A percentile compares a stretch with the other conserved stretches of the same genome.
These are phyloP conservation scores for Wickerhamomyces alni DNA, from an alignment of 805 yeast genomes.

Conservation along the genomic window DNA sequence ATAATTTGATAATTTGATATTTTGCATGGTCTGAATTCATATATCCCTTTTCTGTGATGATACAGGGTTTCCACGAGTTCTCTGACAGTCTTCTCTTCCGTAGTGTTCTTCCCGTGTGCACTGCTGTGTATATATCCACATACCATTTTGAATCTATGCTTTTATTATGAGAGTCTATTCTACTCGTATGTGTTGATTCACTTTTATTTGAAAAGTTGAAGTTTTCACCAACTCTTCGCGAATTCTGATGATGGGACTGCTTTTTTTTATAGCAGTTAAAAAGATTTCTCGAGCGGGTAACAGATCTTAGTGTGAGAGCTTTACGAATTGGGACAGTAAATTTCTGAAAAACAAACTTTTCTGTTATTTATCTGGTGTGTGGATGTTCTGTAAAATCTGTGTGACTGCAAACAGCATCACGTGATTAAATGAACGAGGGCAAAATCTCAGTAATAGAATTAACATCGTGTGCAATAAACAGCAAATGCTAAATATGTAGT, in stretches of 20 bases:
- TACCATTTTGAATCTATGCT: constrained; percentile 1
- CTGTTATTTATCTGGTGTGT: too few relatives aligned
- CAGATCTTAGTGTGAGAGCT: background rate
- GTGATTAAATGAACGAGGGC: too few relatives aligned
- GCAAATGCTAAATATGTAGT: background rate
- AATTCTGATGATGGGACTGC: background rate
- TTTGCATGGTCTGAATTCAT: too few relatives aligned
- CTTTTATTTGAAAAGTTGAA: background rate
- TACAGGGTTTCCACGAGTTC: too few relatives aligned
- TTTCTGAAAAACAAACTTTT: too few relatives aligned
- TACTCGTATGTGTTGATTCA: background rate
- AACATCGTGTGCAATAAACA: too few relatives aligned
- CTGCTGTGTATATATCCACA: background rate
- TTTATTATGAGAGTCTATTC: background rate
- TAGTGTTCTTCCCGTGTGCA: background rate
- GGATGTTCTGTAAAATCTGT: too few relatives aligned
- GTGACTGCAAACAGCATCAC: too few relatives aligned
- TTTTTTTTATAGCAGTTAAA: background rate
- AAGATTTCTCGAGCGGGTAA: background rate
- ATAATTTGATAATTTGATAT: too few relatives aligned
- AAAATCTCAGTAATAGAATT: too few relatives aligned
- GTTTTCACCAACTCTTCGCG: background rate
- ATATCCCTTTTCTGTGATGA: too few relatives aligned
- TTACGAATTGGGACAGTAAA: background rate
- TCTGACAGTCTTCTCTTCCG: background rate